Conservation (phyloP, 192 early-diverging fungal genomes). For the Coemansia sp. region DNA sequence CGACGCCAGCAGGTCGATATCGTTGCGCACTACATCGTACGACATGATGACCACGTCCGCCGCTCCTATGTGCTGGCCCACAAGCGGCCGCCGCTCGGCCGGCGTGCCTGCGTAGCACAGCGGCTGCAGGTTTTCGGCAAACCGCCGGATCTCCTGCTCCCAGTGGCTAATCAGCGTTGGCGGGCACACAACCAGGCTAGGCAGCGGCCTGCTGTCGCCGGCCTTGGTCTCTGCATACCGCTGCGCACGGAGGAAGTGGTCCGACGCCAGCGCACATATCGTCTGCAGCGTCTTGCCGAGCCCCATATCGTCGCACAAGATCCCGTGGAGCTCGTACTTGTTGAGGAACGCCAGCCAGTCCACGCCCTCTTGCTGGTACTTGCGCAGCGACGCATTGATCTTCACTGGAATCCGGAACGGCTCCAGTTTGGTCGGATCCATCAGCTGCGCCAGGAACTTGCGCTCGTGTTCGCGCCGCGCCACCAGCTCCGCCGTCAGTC, state of each 20-base stretch:
- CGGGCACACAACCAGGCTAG: conserved; percentile 94
- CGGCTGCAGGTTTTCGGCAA: conserved; percentile 73
- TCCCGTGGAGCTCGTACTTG: conserved; percentile 95
- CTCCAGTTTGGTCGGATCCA: conserved; percentile 87
- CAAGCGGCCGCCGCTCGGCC: conserved; percentile 68
- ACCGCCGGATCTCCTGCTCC: conserved; percentile 89
- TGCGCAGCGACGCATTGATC: conserved; percentile 91
- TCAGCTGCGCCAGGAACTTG: conserved; percentile 89
- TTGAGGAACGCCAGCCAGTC: conserved; percentile 98
- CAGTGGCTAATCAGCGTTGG: conserved; percentile 95
- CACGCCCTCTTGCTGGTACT: conserved; percentile 98
- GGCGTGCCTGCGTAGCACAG: conserved; percentile 86
- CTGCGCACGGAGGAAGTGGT: conserved; percentile 74
- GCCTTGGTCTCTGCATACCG: conserved; percentile 56
- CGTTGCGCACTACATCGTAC: conserved; percentile 96
- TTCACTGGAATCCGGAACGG: conserved; percentile 82
- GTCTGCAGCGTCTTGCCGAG: conserved; percentile 97
- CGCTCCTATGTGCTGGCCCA: conserved; percentile 51
- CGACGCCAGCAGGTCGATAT: conserved; percentile 76
- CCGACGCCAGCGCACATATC: conserved; percentile 91
- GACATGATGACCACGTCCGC: conserved; percentile 92
- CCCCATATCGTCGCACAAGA: conserved; percentile 99
- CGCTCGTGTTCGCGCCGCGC: conserved; percentile 86
- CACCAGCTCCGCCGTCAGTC: conserved; percentile 76
- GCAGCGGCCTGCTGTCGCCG: conserved; percentile 69